Conservation (phyloP, 1,284 basidiomycete genomes). For the Mycena sp. region DNA sequence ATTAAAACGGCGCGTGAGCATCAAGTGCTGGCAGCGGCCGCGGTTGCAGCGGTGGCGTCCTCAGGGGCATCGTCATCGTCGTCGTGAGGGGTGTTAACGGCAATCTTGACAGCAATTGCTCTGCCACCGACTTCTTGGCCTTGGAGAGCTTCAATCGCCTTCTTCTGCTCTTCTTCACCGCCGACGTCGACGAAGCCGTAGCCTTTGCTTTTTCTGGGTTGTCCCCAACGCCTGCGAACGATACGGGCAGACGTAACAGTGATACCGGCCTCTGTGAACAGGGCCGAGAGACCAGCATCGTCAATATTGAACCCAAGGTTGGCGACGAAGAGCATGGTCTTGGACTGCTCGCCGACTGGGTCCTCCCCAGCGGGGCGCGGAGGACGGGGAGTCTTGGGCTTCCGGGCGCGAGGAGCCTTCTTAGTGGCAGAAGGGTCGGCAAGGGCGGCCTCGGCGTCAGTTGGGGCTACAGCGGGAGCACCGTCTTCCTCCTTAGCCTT, state of each 20-base stretch:
- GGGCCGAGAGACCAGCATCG: constrained; percentile 76
- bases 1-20: constrained; percentile 36
- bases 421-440: constrained; percentile 48
- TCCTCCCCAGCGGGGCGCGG: constrained; percentile 78
- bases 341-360: constrained; percentile 81
- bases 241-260: constrained; percentile 86
- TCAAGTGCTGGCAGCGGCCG: constrained; percentile 37
- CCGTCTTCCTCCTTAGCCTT: constrained; percentile 56
- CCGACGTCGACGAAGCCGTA: constrained; percentile 96
- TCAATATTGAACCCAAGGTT: constrained; percentile 94
- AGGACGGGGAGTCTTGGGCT: constrained; percentile 64
- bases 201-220: constrained; percentile 87
- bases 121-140: constrained; percentile 86
- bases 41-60: constrained; percentile 42
- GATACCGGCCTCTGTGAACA: constrained; percentile 88
- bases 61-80: constrained; percentile 52
- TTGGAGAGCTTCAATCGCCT: constrained; percentile 83
- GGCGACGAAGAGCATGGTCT: constrained; percentile 92
- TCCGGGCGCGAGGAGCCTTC: constrained; percentile 69
- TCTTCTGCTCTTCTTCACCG: constrained; percentile 83
- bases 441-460: constrained; percentile 46
- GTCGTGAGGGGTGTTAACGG: constrained; percentile 71
- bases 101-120: constrained; percentile 87
- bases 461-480: constrained; percentile 43
- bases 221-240: constrained; percentile 84